These are phyloP conservation scores for Harringtonia aguacate DNA, from an alignment of 2,329 filamentous ascomycete genomes.

Conservation along the genomic window DNA sequence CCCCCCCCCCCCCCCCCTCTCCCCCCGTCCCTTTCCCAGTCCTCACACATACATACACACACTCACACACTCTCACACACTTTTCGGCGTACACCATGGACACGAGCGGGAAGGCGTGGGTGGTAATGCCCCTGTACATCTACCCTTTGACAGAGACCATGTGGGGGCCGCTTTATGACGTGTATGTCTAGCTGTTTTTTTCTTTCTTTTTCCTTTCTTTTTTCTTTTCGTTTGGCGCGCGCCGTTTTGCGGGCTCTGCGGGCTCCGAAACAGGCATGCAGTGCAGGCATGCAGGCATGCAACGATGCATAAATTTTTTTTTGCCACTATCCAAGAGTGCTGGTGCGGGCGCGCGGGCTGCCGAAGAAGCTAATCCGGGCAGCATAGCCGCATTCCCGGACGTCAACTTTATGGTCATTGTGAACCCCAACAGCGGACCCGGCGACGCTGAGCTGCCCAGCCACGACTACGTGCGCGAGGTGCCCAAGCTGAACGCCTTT, in stretches of 20 bases:
- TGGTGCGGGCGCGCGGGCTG: background rate
- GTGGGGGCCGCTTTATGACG: constrained; percentile 5
- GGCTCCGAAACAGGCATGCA: no score
- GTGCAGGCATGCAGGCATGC: no score
- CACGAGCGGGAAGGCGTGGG: background rate
- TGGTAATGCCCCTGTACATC: constrained; percentile 6
- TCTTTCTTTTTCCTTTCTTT: background rate
- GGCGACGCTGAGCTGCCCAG: constrained; percentile 1
- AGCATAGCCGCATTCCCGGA: constrained; percentile 1
- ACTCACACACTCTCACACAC: no score
- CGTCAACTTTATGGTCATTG: background rate
- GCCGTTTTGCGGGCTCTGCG: no score
- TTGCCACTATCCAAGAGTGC: background rate
- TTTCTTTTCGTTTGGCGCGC: no score
- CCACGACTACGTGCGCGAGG: constrained; percentile 8
- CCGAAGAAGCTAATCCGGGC: background rate
- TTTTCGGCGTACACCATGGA: no score
- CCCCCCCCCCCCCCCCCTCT: no score
- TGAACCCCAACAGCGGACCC: constrained; percentile 6
- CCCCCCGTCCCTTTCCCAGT: no score
- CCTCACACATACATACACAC: no score
- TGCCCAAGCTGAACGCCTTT: constrained; percentile 9
- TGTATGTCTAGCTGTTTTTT: background rate
- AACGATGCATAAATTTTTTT: no score
- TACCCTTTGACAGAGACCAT: constrained; percentile 2